phyloP scores from a whole-genome alignment of 805 yeast species.

The Yamadazyma ubonensis region DNA sequence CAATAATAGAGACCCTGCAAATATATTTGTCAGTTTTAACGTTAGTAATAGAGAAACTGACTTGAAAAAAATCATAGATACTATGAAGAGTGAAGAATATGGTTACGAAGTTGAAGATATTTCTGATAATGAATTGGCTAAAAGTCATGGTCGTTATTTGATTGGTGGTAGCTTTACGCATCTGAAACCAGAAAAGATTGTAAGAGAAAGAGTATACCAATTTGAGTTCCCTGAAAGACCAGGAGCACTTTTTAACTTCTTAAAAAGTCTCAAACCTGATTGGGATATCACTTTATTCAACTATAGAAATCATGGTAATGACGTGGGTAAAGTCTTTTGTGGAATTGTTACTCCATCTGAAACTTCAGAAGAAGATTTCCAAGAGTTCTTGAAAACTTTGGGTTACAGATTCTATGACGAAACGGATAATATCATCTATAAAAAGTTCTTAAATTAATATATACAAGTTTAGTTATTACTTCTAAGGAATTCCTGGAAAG shows the following conservation, averaged over 20 bases:
- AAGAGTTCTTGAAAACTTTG: slow-evolving; percentile 62
- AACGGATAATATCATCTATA: slow-evolving; percentile 81
- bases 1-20: slow-evolving; percentile 56
- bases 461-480: slow-evolving; percentile 15
- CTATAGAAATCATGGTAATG: slow-evolving; percentile 96
- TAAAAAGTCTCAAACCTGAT: slow-evolving; percentile 63
- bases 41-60: slow-evolving; percentile 78
- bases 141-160: slow-evolving; percentile 91
- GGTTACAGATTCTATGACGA: slow-evolving; percentile 82
- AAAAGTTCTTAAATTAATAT: slow-evolving; percentile 55
- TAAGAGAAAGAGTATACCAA: slow-evolving; percentile 72
- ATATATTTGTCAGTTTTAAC: slow-evolving; percentile 83
- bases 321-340: slow-evolving; percentile 87
- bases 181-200: slow-evolving; percentile 47
- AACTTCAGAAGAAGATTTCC: slow-evolving; percentile 61
- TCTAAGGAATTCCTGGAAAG: slow-evolving; percentile 81
- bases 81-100: slow-evolving; percentile 63
- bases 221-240: slow-evolving; percentile 98
- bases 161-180: slow-evolving; percentile 68
- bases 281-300: slow-evolving; percentile 97
- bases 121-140: slow-evolving; percentile 91
- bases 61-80: slow-evolving; percentile 58
- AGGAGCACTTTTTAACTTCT: slow-evolving; percentile 83
- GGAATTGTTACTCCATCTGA: slow-evolving; percentile 81
- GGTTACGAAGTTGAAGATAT: slow-evolving; percentile 69